A percentile compares a stretch with the other conserved stretches of the same genome.
Conservation (phyloP, 148 eudicot species). For the Chenopodium berlandieri region DNA sequence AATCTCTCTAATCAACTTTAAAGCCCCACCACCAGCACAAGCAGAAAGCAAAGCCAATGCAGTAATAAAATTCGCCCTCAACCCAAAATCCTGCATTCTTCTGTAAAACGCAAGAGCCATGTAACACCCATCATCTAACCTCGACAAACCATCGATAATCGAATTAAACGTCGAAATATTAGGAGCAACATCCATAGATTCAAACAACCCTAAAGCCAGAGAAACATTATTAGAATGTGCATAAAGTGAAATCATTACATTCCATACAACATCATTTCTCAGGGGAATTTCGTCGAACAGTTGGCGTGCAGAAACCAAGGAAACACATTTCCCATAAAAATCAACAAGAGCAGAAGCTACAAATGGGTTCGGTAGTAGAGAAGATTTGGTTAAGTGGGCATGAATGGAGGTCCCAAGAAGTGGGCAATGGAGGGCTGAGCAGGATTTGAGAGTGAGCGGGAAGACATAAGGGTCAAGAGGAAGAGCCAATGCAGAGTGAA, state of each 20-base stretch:
- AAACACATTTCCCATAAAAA: slow-evolving; percentile 47
- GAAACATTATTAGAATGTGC: slow-evolving; percentile 28
- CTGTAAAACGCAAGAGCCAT: slow-evolving; percentile 43
- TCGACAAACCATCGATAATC: slow-evolving; percentile 38
- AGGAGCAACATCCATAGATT: slow-evolving; percentile 40
- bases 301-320: slow-evolving; percentile 33
- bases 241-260: slow-evolving; percentile 49
- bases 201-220: slow-evolving; percentile 42
- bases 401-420: slow-evolving; percentile 39
- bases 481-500: slow-evolving; percentile 38
- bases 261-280: slow-evolving; percentile 48
- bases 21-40: slow-evolving; percentile 33
- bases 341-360: slow-evolving; percentile 44
- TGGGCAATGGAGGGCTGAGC: slow-evolving; percentile 33
- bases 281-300: slow-evolving; percentile 48
- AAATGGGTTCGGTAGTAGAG: slow-evolving; percentile 43
- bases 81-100: slow-evolving; percentile 33
- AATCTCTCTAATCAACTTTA: slow-evolving; percentile 40
- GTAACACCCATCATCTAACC: slow-evolving; percentile 29
- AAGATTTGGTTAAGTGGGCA: slow-evolving; percentile 38
- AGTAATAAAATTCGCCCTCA: slow-evolving; percentile 45
- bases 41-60: slow-evolving; percentile 47
- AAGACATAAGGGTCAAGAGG: slow-evolving; percentile 49
- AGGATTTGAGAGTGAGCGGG: slow-evolving; percentile 55
- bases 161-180: slow-evolving; percentile 46